These are phyloP conservation scores for Verbascum thapsus DNA, from an alignment of 257 asterid species.

Conservation along the genomic window DNA sequence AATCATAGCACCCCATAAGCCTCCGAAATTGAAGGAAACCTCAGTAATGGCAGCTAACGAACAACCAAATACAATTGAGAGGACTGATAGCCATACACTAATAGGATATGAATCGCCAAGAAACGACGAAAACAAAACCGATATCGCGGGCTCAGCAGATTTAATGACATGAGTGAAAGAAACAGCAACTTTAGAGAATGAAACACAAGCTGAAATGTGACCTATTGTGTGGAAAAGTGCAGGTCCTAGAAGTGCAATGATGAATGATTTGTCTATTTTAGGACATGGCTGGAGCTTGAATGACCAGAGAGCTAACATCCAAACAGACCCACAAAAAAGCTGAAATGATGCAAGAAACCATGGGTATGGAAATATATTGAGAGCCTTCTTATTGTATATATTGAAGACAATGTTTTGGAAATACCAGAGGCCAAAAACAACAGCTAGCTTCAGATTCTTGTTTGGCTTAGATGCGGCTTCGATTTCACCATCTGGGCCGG, in stretches of 20 bases:
- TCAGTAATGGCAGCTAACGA: constrained; percentile 95
- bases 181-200: constrained; percentile 95
- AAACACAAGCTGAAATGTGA: constrained; percentile 96
- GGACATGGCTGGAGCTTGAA: constrained; percentile 77
- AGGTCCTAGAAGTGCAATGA: constrained; percentile 88
- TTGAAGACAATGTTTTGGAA: constrained; percentile 88
- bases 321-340: constrained; percentile 75
- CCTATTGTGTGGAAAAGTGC: constrained; percentile 92
- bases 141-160: constrained; percentile 93
- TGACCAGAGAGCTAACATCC: constrained; percentile 86
- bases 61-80: constrained; percentile 95
- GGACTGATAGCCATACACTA: constrained; percentile 80
- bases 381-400: constrained; percentile 76
- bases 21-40: constrained; percentile 83
- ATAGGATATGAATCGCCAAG: constrained; percentile 85
- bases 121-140: constrained; percentile 79
- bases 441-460: constrained; percentile 57
- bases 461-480: constrained; percentile 52
- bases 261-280: constrained; percentile 69
- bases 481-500: constrained; percentile 61
- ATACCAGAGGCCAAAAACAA: constrained; percentile 92
- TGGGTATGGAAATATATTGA: constrained; percentile 83
- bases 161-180: constrained; percentile 96
- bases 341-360: constrained; percentile 97
- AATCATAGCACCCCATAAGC: constrained; percentile 88